phyloP scores from a whole-genome alignment of 352 stramenopile species.

The Phytophthora litchii region DNA sequence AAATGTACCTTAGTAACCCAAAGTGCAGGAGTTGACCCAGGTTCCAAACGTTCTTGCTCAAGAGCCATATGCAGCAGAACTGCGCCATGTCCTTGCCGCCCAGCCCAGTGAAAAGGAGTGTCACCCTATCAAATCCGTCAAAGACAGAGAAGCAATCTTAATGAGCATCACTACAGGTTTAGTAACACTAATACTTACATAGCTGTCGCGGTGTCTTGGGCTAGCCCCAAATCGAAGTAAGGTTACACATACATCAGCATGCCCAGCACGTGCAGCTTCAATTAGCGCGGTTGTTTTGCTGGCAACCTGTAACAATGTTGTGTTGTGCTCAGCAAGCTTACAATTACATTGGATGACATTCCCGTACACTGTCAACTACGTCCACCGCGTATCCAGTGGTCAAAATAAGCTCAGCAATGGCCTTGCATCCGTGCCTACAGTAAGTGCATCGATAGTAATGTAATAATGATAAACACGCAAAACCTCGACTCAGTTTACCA shows the following conservation, averaged over 20 bases:
- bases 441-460: background rate
- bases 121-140: conserved; percentile 48
- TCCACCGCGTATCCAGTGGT: conserved; percentile 52
- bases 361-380: conserved; percentile 54
- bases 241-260: conserved; percentile 49
- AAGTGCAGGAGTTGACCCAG: conserved; percentile 28
- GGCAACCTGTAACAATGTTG: conserved; percentile 27
- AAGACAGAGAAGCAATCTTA: background rate
- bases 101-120: conserved; percentile 77
- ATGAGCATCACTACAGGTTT: background rate
- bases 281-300: conserved; percentile 64
- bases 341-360: background rate
- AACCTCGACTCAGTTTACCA: conserved; percentile 39
- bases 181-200: conserved; percentile 16
- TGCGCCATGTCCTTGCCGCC: conserved; percentile 49
- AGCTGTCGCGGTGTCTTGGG: conserved; percentile 46
- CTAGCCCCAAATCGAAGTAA: conserved; percentile 57
- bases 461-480: background rate
- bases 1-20: conserved; percentile 64
- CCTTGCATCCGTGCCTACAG: conserved; percentile 40
- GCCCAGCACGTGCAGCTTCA: conserved; percentile 62
- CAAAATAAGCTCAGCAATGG: conserved; percentile 48
- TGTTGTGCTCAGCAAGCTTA: no score
- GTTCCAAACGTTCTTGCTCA: conserved; percentile 37
- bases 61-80: conserved; percentile 59